Conservation (phyloP, 768 basidiomycete genomes). For the Leccinum sublutescens region DNA sequence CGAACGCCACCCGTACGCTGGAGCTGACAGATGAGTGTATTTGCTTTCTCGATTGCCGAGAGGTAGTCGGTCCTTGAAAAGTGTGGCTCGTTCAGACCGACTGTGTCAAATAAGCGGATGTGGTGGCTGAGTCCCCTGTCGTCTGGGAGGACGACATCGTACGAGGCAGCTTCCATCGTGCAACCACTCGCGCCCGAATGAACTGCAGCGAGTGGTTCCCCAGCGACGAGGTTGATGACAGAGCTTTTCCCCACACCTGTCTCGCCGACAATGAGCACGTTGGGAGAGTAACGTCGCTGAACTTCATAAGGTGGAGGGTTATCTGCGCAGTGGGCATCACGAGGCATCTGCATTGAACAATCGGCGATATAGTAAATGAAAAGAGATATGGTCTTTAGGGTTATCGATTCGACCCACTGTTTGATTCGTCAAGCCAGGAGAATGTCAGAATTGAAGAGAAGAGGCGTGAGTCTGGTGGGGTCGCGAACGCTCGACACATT, state of each 20-base stretch:
- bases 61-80: constrained; percentile 24
- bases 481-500: constrained; percentile 6
- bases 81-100: constrained; percentile 31
- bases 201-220: constrained; percentile 23
- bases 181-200: constrained; percentile 35
- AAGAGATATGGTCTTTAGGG: background rate
- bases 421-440: background rate
- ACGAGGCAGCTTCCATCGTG: constrained; percentile 33
- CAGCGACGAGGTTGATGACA: constrained; percentile 39
- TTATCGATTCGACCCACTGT: constrained; percentile 11
- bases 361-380: constrained; percentile 3
- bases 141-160: constrained; percentile 25
- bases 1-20: constrained; percentile 30
- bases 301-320: constrained; percentile 19
- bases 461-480: constrained; percentile 5
- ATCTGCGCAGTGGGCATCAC: constrained; percentile 5
- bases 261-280: constrained; percentile 37
- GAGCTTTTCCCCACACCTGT: constrained; percentile 40
- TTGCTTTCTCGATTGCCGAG: constrained; percentile 31
- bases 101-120: constrained; percentile 35
- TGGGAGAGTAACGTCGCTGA: constrained; percentile 30
- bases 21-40: constrained; percentile 36
- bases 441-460: background rate
- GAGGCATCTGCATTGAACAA: constrained; percentile 14
- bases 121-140: constrained; percentile 15